phyloP scores from a whole-genome alignment of 805 yeast species.

The Ogataea paraovalis region DNA sequence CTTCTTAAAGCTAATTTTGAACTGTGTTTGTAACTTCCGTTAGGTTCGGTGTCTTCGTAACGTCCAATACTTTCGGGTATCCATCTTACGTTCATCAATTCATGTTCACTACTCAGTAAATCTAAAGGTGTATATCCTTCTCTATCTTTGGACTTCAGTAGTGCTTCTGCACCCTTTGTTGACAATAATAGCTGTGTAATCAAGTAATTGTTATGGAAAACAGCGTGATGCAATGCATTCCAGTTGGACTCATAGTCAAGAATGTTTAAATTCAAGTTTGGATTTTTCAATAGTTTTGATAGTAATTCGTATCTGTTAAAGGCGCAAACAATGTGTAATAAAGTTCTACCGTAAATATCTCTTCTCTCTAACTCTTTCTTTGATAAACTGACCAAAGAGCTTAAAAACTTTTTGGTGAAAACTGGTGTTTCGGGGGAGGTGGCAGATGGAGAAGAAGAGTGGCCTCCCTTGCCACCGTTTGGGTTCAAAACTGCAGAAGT shows the following conservation, averaged over 20 bases:
- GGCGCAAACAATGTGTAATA: slow-evolving; percentile 54
- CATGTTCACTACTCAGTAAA: slow-evolving; percentile 43
- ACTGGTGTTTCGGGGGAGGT: slow-evolving; percentile 6
- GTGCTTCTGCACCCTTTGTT: slow-evolving; percentile 19
- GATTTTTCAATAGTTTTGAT: slow-evolving; percentile 42
- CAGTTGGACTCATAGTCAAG: slow-evolving; percentile 77
- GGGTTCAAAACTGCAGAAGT: slow-evolving; percentile 11
- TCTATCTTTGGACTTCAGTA: slow-evolving; percentile 61
- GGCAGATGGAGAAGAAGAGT: slow-evolving; percentile 6
- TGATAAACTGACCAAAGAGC: slow-evolving; percentile 26
- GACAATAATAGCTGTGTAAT: slow-evolving; percentile 45
- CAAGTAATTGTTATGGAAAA: slow-evolving; percentile 51
- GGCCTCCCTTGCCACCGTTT: slow-evolving; percentile 8
- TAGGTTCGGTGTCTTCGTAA: slow-evolving; percentile 7
- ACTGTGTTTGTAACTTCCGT: no score
- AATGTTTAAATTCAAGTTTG: slow-evolving; percentile 40
- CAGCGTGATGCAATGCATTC: slow-evolving; percentile 72
- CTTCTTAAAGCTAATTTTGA: not conserved
- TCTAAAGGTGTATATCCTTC: slow-evolving; percentile 73
- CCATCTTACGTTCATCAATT: slow-evolving; percentile 37
- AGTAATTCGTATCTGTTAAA: slow-evolving; percentile 47
- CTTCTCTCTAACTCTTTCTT: slow-evolving; percentile 41
- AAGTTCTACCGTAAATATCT: slow-evolving; percentile 65
- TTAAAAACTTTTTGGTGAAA: slow-evolving; percentile 16
- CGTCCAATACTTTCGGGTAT: slow-evolving; percentile 25